Base-by-base conservation (phyloP, 2,329 filamentous ascomycete species). In the Tricladium varicosporioides region DNA sequence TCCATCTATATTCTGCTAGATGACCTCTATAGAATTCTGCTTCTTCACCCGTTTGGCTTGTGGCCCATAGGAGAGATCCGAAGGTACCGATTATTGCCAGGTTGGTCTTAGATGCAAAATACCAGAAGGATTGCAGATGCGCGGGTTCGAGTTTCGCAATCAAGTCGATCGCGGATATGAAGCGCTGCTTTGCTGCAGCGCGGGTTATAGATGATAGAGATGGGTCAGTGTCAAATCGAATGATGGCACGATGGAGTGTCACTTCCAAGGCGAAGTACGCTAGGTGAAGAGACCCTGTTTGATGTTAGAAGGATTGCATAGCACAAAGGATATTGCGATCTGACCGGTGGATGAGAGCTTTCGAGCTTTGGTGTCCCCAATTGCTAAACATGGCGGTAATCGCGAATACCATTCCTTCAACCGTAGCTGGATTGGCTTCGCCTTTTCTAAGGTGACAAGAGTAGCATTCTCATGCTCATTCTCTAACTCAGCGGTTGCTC, bases 31-130 rank as follows among this genome's bases (percentile, higher is more conserved):
- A 67, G 42, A 64, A 64, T 13, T 67, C 62, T 2, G 63, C 56
- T 52, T 67, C 65, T 22, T 65, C 60, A 5, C 49, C 7, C 32
- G 49, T 63, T 31, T 63, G 59, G 27, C 59, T 63, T 2, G 65
- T 67, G 5, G 63, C 65, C 64, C 61, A 66, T 11, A 78, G 63
- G 1, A 78, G 64, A 4, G 70, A 73, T 0, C 73, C 74, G 71
- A 97, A 97, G 0, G 92, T 96, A 54, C 92, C 92, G 67, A 97
- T 96, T 10, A 97, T 80, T 0, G 93, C 92, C 74, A 97, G 97
- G 73, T 96, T 96, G 40, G 89, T 89, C 67, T 91, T 90, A 43
- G 88, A 91, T 1, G 89, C 86, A 69, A 92, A 93, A 70, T 89
- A 92, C 93, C 93, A 97, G 57, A 78, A 77, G 5, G 73, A 73